phyloP scores from a whole-genome alignment of 805 yeast genomes.

The Candida fluviatilis region DNA sequence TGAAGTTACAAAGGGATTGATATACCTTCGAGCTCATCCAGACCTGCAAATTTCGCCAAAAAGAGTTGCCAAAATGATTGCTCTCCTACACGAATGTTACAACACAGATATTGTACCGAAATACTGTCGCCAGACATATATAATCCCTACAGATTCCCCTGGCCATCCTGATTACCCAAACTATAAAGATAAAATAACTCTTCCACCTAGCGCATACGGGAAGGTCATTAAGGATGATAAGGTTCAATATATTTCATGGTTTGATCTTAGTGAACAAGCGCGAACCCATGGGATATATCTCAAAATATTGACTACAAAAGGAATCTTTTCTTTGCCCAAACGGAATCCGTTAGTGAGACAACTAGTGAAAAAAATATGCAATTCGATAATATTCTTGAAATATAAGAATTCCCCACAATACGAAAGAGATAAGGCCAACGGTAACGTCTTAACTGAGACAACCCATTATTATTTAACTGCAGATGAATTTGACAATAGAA shows the following conservation, averaged over 20 bases:
- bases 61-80: slow-evolving; percentile 26
- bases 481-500: slow-evolving; percentile 23
- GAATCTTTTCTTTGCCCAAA: slow-evolving; percentile 33
- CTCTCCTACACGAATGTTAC: slow-evolving; percentile 28
- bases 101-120: slow-evolving; percentile 22
- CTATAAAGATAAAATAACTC: slow-evolving; percentile 7
- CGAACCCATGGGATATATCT: slow-evolving; percentile 34
- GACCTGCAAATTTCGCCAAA: slow-evolving; percentile 14
- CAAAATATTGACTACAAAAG: slow-evolving; percentile 28
- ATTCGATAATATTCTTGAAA: slow-evolving; percentile 21
- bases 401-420: slow-evolving; percentile 10
- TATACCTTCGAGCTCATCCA: slow-evolving; percentile 16
- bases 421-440: slow-evolving; percentile 8
- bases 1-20: slow-evolving; percentile 22
- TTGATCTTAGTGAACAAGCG: slow-evolving; percentile 49
- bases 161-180: slow-evolving; percentile 26
- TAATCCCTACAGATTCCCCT: slow-evolving; percentile 21
- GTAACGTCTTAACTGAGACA: slow-evolving; percentile 20
- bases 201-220: slow-evolving; percentile 24
- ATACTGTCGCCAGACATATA: slow-evolving; percentile 16
- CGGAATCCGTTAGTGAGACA: slow-evolving; percentile 24
- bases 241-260: slow-evolving; percentile 38
- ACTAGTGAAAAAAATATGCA: slow-evolving; percentile 16
- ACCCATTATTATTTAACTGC: slow-evolving; percentile 21
- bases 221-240: slow-evolving; percentile 4